Base-by-base conservation (phyloP, 768 basidiomycete genomes). In the Xerocomellus chrysenteron region DNA sequence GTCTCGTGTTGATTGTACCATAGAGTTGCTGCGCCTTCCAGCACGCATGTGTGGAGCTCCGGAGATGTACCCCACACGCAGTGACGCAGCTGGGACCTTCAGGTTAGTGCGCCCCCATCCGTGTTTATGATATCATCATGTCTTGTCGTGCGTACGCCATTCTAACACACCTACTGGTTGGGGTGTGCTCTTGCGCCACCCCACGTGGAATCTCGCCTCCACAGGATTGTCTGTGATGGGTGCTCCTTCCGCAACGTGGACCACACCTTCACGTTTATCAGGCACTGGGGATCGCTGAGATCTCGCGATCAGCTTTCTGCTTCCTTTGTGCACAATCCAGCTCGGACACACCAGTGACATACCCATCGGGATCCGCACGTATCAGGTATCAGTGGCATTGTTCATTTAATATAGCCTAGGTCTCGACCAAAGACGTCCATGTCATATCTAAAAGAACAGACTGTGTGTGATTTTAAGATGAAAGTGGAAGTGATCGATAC, bases 231-330 rank as follows among this genome's bases (percentile, higher is more conserved):
- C 54, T 26, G 14, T 43, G 32, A 24, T 26, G 33, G 32, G 50
- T 61, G 62, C n/a, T 55, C 55, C 55, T 64, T 53, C 56, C 52
- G 40, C 42, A 49, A 49, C 56, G 39, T 62, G 55, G 52, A 12
- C 37, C 46, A 28, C 55, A 21, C 21, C 28, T 47, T 50, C 46
- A 39, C 48, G 26, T 44, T 44, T 33, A 19, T 54, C 67, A 58
- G 59, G 59, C 12, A 61, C 57, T 51, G 43, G 17, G 33, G 43
- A 44, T 65, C 64, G 66, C 63, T 69, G 66, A 61, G 62, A 69
- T 66, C 60, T 61, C 46, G 66, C 50, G 56, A 68, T 63, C 53
- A 33, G 30, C 35, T 45, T 24, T 7, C 19, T 26, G 17, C 37
- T 52, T 46, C 35, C 47, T 54, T 50, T 46, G 42, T 32, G 28